Percentiles rank a stretch among this genome's conserved stretches.
Conservation (phyloP, 306 rosid species). For the Prunus fruticosa region DNA sequence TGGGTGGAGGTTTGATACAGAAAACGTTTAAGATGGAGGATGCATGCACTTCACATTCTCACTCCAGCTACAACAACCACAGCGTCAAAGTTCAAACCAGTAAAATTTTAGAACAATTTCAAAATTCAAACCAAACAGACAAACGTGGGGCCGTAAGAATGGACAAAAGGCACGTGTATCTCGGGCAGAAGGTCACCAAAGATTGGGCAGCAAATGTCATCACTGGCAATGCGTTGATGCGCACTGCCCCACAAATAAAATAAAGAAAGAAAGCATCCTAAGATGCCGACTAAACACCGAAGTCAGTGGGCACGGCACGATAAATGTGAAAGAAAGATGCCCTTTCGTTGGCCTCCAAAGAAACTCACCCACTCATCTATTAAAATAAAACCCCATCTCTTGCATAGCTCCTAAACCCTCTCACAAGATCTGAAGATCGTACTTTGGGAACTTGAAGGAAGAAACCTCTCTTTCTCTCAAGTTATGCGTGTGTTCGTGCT, state of each 20-base stretch:
- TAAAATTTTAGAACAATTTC: too few relatives aligned
- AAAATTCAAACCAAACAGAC: too few relatives aligned
- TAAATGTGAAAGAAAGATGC: background rate
- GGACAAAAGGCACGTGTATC: background rate
- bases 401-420: background rate
- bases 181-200: background rate
- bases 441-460: background rate
- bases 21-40: too few relatives aligned
- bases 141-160: background rate
- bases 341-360: background rate
- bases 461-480: background rate
- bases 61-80: too few relatives aligned
- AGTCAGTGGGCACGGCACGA: background rate
- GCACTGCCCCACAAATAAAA: background rate
- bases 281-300: background rate
- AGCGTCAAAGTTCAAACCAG: too few relatives aligned
- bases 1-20: too few relatives aligned
- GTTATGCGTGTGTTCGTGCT: background rate
- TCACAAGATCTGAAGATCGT: background rate
- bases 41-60: too few relatives aligned
- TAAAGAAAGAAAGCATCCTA: background rate
- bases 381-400: background rate
- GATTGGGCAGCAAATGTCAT: background rate
- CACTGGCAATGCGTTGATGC: background rate
- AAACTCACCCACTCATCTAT: background rate